Conservation (phyloP, 495 filamentous ascomycete genomes). For the Tirmania nivea region DNA sequence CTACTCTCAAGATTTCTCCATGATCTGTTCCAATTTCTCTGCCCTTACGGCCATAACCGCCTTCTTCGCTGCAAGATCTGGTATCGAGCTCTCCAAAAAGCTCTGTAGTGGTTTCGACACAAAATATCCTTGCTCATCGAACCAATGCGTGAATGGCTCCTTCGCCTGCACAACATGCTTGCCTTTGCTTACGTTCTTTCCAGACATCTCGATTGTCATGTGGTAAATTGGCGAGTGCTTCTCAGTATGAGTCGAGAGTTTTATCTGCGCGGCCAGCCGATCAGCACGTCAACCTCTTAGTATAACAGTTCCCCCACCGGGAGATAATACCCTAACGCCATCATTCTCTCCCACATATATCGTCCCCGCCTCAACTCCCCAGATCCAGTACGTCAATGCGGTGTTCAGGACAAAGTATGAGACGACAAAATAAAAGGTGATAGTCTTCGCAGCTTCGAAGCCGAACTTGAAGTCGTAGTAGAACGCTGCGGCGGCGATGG, state of each 20-base stretch:
- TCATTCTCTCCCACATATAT: constrained; percentile 53
- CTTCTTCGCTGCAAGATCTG: constrained; percentile 5
- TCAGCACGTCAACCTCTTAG: constrained; percentile 18
- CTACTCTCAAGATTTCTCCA: too few species aligned
- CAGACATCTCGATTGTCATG: constrained; percentile 35
- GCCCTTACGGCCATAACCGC: constrained; percentile 3
- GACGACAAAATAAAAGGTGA: constrained; percentile 53
- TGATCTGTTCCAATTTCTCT: constrained; percentile 1
- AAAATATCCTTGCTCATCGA: constrained; percentile 61
- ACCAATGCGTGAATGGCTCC: constrained; percentile 66
- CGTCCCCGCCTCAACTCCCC: constrained; percentile 56
- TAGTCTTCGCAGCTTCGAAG: constrained; percentile 59
- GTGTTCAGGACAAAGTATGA: constrained; percentile 65
- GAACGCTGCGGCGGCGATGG: constrained; percentile 61
- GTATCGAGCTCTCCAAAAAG: constrained; percentile 13
- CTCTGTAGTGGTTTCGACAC: constrained; percentile 60
- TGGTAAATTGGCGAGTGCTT: constrained; percentile 66
- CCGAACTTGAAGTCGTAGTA: constrained; percentile 76
- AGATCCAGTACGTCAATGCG: constrained; percentile 65
- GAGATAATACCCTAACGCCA: constrained; percentile 30
- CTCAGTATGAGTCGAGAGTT: constrained; percentile 41
- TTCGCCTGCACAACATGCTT: constrained; percentile 28
- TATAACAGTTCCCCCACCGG: background rate
- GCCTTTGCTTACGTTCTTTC: constrained; percentile 14
- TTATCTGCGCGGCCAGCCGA: constrained; percentile 31